Evolutionary conservation across 352 stramenopile species (phyloP).

Genomic region (Globisporangium heterothallicum): DNA sequence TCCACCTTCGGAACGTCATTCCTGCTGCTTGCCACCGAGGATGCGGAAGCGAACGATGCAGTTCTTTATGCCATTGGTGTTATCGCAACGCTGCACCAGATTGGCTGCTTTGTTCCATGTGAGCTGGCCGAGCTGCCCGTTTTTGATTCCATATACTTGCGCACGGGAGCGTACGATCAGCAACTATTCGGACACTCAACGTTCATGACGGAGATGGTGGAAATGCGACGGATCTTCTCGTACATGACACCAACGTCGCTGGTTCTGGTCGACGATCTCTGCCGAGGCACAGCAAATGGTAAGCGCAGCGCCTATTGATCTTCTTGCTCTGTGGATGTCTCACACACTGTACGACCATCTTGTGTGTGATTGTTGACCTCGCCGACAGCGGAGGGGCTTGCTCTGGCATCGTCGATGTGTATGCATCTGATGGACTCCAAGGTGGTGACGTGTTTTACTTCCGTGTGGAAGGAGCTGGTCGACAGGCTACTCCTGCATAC

Average conservation of each 20-base stretch:
- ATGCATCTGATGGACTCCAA: conserved; percentile 23
- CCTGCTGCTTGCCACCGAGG: conserved; percentile 19
- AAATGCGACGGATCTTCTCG: conserved; percentile 34
- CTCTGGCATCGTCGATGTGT: conserved; percentile 26
- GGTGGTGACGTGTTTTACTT: conserved; percentile 25
- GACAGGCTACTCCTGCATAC: neutral
- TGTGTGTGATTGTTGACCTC: neutral
- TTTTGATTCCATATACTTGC: conserved; percentile 39
- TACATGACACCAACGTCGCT: conserved; percentile 27
- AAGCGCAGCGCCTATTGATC: neutral
- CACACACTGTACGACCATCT: too few species aligned
- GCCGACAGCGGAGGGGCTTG: conserved; percentile 25
- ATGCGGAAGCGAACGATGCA: neutral
- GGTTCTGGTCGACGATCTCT: conserved; percentile 50
- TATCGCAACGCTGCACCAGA: conserved; percentile 42
- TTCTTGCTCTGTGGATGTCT: too few species aligned
- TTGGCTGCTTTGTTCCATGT: conserved; percentile 61
- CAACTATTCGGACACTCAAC: conserved; percentile 43
- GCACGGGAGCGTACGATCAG: conserved; percentile 36
- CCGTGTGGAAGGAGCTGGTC: conserved; percentile 26
- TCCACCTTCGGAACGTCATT: conserved; percentile 15
- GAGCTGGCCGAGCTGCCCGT: conserved; percentile 26
- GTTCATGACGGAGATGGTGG: conserved; percentile 52
- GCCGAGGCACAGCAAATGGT: conserved; percentile 36
- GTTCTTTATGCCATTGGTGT: conserved; percentile 23